These are phyloP conservation scores for Coemansia sp. DNA, from an alignment of 192 early-diverging fungal genomes.

Conservation along the genomic window DNA sequence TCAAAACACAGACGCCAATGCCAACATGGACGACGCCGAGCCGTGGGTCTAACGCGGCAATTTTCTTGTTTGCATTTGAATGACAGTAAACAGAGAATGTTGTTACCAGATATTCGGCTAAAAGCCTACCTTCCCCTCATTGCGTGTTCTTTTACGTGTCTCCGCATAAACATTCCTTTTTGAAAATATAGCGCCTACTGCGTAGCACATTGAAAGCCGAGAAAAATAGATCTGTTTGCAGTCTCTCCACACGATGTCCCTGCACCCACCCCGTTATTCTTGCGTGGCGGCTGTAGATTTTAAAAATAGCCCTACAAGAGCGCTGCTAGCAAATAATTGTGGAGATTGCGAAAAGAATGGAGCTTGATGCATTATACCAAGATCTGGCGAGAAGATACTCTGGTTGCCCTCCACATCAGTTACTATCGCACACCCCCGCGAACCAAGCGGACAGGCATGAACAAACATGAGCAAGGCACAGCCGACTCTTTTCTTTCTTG, in stretches of 20 bases:
- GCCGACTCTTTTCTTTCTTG: background rate
- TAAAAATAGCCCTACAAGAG: background rate
- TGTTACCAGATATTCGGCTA: background rate
- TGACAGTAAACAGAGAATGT: background rate
- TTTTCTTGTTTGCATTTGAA: background rate
- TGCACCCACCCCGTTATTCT: no score
- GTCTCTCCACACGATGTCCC: no score
- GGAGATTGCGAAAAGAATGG: conserved; percentile 5
- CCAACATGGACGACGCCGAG: conserved; percentile 46
- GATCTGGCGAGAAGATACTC: no score
- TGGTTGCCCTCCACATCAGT: no score
- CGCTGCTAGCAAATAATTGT: background rate
- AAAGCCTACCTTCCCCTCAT: no score
- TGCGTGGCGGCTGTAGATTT: no score
- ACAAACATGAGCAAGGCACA: conserved; percentile 1
- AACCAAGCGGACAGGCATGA: background rate
- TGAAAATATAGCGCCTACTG: no score
- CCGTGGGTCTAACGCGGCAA: conserved; percentile 30
- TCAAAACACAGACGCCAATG: conserved; percentile 36
- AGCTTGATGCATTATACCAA: background rate
- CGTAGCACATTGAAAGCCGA: background rate
- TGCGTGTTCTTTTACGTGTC: background rate
- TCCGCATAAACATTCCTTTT: background rate
- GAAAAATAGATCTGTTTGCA: background rate
- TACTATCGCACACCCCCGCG: no score